Conservation (phyloP, 176 grass and related monocot species). For the Cenchrus fungigraminus region DNA sequence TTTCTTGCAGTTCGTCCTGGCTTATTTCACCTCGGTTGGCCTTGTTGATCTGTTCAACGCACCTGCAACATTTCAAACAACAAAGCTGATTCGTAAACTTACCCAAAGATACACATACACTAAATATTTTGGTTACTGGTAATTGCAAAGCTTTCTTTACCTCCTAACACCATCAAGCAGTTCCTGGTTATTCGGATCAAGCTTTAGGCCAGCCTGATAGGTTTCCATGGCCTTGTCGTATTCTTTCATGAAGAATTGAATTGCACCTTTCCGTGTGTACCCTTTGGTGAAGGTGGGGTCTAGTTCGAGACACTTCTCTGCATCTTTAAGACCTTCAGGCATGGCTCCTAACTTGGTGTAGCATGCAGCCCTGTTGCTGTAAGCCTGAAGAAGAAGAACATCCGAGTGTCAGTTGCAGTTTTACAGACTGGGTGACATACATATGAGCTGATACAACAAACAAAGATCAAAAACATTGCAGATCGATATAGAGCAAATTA, state of each 20-base stretch:
- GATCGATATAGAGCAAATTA: neutral
- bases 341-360: constrained; percentile 94
- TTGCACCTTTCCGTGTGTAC: constrained; percentile 92
- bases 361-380: constrained; percentile 97
- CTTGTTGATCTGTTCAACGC: constrained; percentile 93
- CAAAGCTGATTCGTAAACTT: neutral
- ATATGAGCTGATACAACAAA: neutral
- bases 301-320: constrained; percentile 96
- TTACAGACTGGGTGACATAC: neutral
- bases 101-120: neutral
- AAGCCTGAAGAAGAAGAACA: constrained; percentile 60
- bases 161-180: constrained; percentile 81
- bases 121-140: neutral
- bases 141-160: constrained; percentile 44
- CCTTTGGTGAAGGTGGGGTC: constrained; percentile 96
- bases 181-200: constrained; percentile 86
- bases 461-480: neutral
- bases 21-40: constrained; percentile 90
- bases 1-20: constrained; percentile 92
- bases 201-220: constrained; percentile 96
- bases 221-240: constrained; percentile 94
- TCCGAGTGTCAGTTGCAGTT: neutral
- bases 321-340: constrained; percentile 98
- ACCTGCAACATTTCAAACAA: constrained; percentile 44
- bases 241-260: constrained; percentile 99